Conservation (phyloP, 2,329 filamentous ascomycete genomes). For the Stemphylium lycopersici region DNA sequence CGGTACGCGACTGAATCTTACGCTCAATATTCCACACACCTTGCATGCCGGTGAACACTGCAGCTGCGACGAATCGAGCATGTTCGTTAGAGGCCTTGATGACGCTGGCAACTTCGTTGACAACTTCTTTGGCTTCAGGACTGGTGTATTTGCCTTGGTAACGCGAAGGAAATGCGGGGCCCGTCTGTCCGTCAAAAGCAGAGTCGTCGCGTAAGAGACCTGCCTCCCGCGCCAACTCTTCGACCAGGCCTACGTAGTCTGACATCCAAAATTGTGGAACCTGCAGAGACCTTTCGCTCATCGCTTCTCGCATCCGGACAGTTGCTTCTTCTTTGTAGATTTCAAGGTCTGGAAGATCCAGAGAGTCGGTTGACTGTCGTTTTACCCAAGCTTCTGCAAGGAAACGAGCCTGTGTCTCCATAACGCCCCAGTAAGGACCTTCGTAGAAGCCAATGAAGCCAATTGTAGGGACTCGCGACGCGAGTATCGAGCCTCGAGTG, state of each 20-base stretch:
- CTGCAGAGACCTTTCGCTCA: constrained; percentile 46
- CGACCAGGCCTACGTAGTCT: constrained; percentile 78
- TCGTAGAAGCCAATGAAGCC: constrained; percentile 86
- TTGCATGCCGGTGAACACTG: constrained; percentile 73
- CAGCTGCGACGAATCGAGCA: constrained; percentile 64
- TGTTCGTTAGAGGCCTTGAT: constrained; percentile 52
- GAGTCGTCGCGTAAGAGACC: constrained; percentile 55
- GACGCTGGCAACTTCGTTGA: constrained; percentile 53
- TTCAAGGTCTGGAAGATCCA: neutral
- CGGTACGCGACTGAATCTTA: constrained; percentile 59
- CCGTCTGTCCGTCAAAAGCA: constrained; percentile 57
- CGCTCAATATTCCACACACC: constrained; percentile 71
- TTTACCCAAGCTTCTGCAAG: constrained; percentile 65
- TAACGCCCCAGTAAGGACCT: constrained; percentile 83
- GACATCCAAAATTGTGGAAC: constrained; percentile 80
- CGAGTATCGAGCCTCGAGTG: constrained; percentile 70
- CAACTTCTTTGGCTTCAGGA: constrained; percentile 52
- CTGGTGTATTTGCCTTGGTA: constrained; percentile 39
- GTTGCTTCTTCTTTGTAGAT: constrained; percentile 29
- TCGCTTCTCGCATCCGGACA: constrained; percentile 53
- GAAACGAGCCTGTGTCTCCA: constrained; percentile 83
- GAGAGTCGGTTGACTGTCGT: constrained; percentile 25
- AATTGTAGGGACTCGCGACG: constrained; percentile 65
- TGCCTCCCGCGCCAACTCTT: constrained; percentile 68
- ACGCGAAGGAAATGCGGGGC: constrained; percentile 48